These are phyloP conservation scores for Fusarium austroafricanum DNA, from an alignment of 2,329 filamentous ascomycete species.

Conservation along the genomic window DNA sequence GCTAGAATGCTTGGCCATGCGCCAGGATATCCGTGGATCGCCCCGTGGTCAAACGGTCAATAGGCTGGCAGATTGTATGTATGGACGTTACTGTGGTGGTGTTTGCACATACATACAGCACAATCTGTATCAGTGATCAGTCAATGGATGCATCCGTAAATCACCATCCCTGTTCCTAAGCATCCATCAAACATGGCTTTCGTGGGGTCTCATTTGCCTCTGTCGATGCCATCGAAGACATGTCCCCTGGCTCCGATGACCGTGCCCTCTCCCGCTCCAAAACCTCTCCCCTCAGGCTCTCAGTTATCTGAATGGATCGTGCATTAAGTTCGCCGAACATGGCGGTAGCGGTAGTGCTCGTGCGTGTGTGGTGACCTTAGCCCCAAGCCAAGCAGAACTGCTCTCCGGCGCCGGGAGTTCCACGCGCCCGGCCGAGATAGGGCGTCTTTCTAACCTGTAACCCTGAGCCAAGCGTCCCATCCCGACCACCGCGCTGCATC, in stretches of 20 bases:
- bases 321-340: constrained; percentile 33
- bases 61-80: constrained; percentile 17
- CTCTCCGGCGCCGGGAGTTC: constrained; percentile 34
- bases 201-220: constrained; percentile 34
- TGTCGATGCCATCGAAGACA: constrained; percentile 38
- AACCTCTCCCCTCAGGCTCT: constrained; percentile 4
- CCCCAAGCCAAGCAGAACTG: constrained; percentile 2
- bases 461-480: constrained; percentile 35
- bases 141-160: constrained; percentile 17
- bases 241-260: constrained; percentile 10
- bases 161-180: constrained; percentile 41
- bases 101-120: background rate
- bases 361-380: constrained; percentile 26
- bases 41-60: constrained; percentile 48
- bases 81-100: background rate
- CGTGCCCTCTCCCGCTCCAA: constrained; percentile 24
- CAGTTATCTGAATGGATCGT: constrained; percentile 12
- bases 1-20: constrained; percentile 40
- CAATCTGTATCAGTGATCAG: constrained; percentile 1
- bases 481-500: constrained; percentile 39
- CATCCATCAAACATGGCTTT: constrained; percentile 6
- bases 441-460: constrained; percentile 30
- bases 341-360: constrained; percentile 6
- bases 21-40: constrained; percentile 46
- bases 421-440: constrained; percentile 40